Conservation (phyloP, 2,329 filamentous ascomycete species). For the Periconia macrospinosa region DNA sequence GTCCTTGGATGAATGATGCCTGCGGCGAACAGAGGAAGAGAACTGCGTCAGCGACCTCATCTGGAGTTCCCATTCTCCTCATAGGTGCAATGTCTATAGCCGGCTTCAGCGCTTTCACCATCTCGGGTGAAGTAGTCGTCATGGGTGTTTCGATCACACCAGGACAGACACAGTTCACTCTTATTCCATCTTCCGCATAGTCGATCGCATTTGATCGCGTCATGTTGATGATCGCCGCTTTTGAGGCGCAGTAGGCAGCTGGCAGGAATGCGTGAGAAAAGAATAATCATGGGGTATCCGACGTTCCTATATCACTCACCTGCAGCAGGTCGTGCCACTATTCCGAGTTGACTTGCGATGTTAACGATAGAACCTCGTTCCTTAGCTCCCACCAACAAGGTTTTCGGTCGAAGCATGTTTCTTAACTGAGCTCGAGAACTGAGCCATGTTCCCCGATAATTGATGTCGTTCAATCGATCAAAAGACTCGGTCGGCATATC, state of each 20-base stretch:
- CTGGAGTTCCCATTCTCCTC: conserved; percentile 50
- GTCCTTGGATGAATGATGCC: conserved; percentile 58
- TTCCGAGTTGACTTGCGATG: conserved; percentile 55
- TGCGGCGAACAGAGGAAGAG: conserved; percentile 56
- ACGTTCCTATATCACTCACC: conserved; percentile 12
- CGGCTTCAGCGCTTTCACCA: conserved; percentile 34
- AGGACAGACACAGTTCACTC: conserved; percentile 64
- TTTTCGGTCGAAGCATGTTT: conserved; percentile 55
- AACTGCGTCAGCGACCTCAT: conserved; percentile 59
- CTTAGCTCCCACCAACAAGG: conserved; percentile 43
- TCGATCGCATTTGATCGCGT: conserved; percentile 61
- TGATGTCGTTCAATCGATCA: conserved; percentile 58
- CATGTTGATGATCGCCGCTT: conserved; percentile 61
- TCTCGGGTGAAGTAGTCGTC: conserved; percentile 26
- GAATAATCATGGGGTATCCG: not conserved
- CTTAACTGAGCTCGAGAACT: conserved; percentile 56
- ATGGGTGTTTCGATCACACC: conserved; percentile 50
- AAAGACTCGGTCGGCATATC: conserved; percentile 55
- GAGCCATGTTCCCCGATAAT: conserved; percentile 60
- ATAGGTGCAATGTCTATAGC: conserved; percentile 53
- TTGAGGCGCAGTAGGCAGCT: conserved; percentile 62
- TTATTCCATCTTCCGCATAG: conserved; percentile 53
- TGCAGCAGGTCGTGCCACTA: conserved; percentile 35
- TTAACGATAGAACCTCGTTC: conserved; percentile 57
- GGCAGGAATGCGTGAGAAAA: not conserved